phyloP scores from a whole-genome alignment of 2,329 filamentous ascomycete species.

The Cercospora sp. region DNA sequence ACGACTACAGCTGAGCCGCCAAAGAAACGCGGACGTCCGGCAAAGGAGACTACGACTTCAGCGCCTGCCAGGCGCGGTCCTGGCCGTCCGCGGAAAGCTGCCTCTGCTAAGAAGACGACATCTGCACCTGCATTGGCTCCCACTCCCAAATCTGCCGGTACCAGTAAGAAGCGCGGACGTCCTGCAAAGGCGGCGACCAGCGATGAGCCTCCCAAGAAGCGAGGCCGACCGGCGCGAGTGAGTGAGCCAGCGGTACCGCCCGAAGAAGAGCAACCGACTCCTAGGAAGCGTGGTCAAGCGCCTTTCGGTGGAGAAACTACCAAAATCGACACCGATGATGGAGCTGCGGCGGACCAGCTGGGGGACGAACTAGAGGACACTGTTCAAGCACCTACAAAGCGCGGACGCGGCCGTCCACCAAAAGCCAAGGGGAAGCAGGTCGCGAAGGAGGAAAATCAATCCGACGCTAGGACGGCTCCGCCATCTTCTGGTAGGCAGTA shows the following conservation, averaged over 20 bases:
- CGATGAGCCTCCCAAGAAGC: slow-evolving; percentile 31
- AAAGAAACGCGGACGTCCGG: slow-evolving; percentile 37
- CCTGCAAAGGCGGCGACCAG: slow-evolving; percentile 18
- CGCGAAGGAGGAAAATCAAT: slow-evolving; percentile 13
- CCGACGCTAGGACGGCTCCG: slow-evolving; percentile 5
- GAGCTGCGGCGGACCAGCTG: slow-evolving; percentile 34
- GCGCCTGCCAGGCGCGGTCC: slow-evolving; percentile 5
- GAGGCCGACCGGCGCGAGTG: slow-evolving; percentile 29
- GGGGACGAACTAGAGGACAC: slow-evolving; percentile 34
- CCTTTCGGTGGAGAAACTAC: slow-evolving; percentile 37
- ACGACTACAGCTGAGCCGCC: slow-evolving; percentile 18
- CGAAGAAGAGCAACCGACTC: slow-evolving; percentile 22
- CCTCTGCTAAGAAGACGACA: background rate
- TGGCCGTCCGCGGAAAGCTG: slow-evolving; percentile 11
- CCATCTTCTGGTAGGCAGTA: slow-evolving; percentile 35
- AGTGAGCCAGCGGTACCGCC: slow-evolving; percentile 9
- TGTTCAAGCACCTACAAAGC: slow-evolving; percentile 21
- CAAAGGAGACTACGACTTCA: slow-evolving; percentile 12
- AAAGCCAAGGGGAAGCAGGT: slow-evolving; percentile 27
- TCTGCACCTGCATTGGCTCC: slow-evolving; percentile 5
- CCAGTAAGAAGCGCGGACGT: slow-evolving; percentile 28
- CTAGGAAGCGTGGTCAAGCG: slow-evolving; percentile 35
- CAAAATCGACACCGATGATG: slow-evolving; percentile 34
- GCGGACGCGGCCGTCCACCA: slow-evolving; percentile 16
- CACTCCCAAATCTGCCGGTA: slow-evolving; percentile 16